These are phyloP conservation scores for Leccinum truebloodii DNA, from an alignment of 768 basidiomycete genomes.

Conservation along the genomic window DNA sequence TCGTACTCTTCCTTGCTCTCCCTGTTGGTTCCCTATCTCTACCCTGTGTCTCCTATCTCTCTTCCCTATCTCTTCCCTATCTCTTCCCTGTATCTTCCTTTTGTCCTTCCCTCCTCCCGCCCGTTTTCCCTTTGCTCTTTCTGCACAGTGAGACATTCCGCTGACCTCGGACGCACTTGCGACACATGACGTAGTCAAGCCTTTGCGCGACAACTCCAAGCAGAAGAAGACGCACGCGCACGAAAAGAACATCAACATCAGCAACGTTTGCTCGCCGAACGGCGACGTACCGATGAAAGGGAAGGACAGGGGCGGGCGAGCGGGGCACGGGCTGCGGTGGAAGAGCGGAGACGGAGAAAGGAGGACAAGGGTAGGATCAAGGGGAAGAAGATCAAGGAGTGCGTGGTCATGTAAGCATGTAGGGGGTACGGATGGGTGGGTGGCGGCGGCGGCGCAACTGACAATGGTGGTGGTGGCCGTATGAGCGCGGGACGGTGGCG, in stretches of 20 bases:
- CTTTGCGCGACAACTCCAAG: slow-evolving; percentile 76
- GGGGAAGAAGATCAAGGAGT: neutral
- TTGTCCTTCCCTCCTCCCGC: neutral
- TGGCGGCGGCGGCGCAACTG: neutral
- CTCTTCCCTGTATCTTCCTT: neutral
- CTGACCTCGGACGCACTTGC: neutral
- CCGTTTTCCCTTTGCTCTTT: neutral
- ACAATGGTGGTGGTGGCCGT: neutral
- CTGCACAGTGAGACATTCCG: neutral
- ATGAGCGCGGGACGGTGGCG: neutral
- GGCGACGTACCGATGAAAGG: neutral
- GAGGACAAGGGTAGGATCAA: neutral
- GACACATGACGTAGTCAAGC: slow-evolving; percentile 45
- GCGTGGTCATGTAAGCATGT: neutral
- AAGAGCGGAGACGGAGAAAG: neutral
- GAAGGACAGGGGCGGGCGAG: neutral
- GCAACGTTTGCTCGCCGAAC: neutral
- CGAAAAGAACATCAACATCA: slow-evolving; percentile 32
- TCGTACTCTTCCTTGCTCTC: neutral
- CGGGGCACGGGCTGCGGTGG: neutral
- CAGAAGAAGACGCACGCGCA: slow-evolving; percentile 69
- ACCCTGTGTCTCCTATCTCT: neutral
- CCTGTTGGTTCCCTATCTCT: neutral
- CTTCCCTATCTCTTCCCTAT: too few species aligned
- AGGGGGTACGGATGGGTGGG: neutral